Evolutionary conservation across 257 asterid species (phyloP), one percentile per base, ranked within the genome.

Genomic region (Paulownia fortunei): DNA sequence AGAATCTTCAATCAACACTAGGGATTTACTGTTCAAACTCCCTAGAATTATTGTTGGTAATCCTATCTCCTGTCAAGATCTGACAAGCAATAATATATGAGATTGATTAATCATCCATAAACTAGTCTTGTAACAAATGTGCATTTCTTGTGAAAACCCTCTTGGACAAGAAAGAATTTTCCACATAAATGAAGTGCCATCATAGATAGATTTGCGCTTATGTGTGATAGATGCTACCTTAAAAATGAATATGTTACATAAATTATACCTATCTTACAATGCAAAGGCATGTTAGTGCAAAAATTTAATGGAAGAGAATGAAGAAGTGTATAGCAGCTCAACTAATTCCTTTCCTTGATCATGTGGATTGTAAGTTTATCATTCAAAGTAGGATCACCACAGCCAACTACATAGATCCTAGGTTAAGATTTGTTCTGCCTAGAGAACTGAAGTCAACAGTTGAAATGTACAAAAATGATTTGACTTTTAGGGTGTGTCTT

Each of bases 1-100:
- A 56, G 82, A 82, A 75, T 75, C 78, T 78, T 36, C 23, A n/a
- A 69, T 54, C 49, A 49, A 69, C 46, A 44, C 47, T 68, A 21
- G 26, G 73, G 44, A 3, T 73, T 73, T 30, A 27, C 70, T 63
- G 9, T 76, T 64, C 60, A 70, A 49, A 55, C 32, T 24, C 6
- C 32, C 32, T 23, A 47, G 4, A 49, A 46, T 56, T 52, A 39
- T 59, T 30, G 15, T n/a, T 64, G 4, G 44, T 12, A 19, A 18
- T 39, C 6, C 5, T 46, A 5, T n/a, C 13, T 68, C 56, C 36
- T 19, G 19, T 39, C 2, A 67, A 21, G 32, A 23, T 24, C 5
- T 4, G 24, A 13, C 11, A 47, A 72, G 23, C 21, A 72, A 21
- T 19, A 59, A 24, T 67, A 9, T 23, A 3, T 42, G 30, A 46